Evolutionary conservation across 352 stramenopile species (phyloP).

Genomic region (Globisporangium cystogenes): DNA sequence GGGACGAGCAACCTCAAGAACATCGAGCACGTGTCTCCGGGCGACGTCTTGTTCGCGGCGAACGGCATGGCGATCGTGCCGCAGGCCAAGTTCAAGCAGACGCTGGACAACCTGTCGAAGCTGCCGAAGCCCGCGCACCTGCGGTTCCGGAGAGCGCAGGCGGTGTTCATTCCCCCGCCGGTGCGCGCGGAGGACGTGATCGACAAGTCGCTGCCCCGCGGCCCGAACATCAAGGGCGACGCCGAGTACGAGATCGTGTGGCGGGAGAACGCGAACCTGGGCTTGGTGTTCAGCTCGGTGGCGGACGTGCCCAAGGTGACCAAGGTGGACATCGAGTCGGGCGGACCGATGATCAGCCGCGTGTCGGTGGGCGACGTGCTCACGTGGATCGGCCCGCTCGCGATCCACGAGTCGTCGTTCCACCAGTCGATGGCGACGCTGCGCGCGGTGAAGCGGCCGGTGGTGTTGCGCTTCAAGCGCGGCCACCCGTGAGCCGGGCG

Average conservation of each 20-base stretch:
- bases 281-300: slow-evolving; percentile 81
- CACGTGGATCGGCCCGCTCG: slow-evolving; percentile 72
- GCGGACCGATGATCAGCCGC: slow-evolving; percentile 59
- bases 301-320: slow-evolving; percentile 71
- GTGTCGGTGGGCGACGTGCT: slow-evolving; percentile 74
- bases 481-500: slow-evolving; percentile 15
- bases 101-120: slow-evolving; percentile 61
- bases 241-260: slow-evolving; percentile 82
- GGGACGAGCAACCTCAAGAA: slow-evolving; percentile 74
- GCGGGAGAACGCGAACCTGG: slow-evolving; percentile 79
- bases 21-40: slow-evolving; percentile 64
- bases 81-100: slow-evolving; percentile 78
- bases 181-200: slow-evolving; percentile 26
- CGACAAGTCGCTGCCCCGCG: slow-evolving; percentile 44
- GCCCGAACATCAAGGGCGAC: slow-evolving; percentile 46
- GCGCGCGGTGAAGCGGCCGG: slow-evolving; percentile 72
- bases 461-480: slow-evolving; percentile 75
- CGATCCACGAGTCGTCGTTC: slow-evolving; percentile 74
- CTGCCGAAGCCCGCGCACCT: slow-evolving; percentile 66
- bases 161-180: slow-evolving; percentile 16
- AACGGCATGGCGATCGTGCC: slow-evolving; percentile 72
- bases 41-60: slow-evolving; percentile 62
- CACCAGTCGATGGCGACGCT: slow-evolving; percentile 83
- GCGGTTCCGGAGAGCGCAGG: slow-evolving; percentile 48
- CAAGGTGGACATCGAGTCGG: slow-evolving; percentile 78